A percentile compares a stretch with the other conserved stretches of the same genome.
These are phyloP conservation scores for Biscutella auriculata DNA, from an alignment of 441 rosid species.

Conservation along the genomic window DNA sequence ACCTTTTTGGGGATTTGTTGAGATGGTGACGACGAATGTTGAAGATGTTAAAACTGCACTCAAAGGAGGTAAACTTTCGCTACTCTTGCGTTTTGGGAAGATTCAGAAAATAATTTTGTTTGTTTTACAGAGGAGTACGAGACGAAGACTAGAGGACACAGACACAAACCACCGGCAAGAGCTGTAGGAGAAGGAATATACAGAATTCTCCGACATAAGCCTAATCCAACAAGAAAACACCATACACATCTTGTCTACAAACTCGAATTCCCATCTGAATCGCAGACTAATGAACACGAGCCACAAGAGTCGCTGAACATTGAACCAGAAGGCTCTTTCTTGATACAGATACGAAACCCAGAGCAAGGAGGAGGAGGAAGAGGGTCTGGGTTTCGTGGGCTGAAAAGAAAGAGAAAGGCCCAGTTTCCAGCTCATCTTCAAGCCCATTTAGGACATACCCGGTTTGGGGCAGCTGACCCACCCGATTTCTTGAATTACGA, in stretches of 20 bases:
- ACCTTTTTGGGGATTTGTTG: constrained; percentile 72
- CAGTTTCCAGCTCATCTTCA: constrained; percentile 59
- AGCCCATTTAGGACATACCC: constrained; percentile 34
- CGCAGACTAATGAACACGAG: constrained; percentile 22
- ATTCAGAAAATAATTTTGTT: neutral
- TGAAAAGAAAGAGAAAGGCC: constrained; percentile 49
- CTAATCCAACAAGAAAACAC: constrained; percentile 24
- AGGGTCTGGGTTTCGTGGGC: constrained; percentile 31
- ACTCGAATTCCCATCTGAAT: constrained; percentile 43
- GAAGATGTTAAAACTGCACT: constrained; percentile 45
- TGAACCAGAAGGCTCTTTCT: constrained; percentile 47
- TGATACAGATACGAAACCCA: constrained; percentile 62
- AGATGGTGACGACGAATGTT: constrained; percentile 45
- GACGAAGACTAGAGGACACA: constrained; percentile 47
- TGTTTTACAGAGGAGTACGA: constrained; percentile 44
- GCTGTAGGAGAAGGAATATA: constrained; percentile 58
- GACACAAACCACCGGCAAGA: constrained; percentile 36
- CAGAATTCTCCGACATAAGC: constrained; percentile 45
- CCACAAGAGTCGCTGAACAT: constrained; percentile 58
- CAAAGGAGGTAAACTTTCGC: constrained; percentile 31
- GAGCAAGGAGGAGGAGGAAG: constrained; percentile 25
- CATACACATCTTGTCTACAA: constrained; percentile 63
- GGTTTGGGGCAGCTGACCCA: constrained; percentile 46
- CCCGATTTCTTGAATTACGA: constrained; percentile 56
- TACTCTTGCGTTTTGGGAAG: neutral